Conservation (phyloP, 192 early-diverging fungal genomes). For the Lunasporangiospora selenospora region DNA sequence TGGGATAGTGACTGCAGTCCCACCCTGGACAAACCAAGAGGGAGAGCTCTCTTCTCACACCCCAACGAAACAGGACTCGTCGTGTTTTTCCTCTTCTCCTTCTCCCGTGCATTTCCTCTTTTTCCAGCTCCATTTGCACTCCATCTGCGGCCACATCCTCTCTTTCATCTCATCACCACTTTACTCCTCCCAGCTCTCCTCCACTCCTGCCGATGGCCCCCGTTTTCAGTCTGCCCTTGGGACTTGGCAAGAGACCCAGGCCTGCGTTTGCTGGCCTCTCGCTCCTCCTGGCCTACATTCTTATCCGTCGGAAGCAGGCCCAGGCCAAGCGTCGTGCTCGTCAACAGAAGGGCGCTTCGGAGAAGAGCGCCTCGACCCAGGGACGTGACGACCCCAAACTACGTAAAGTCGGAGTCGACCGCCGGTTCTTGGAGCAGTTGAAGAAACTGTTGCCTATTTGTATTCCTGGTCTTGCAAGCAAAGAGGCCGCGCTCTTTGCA, state of each 20-base stretch:
- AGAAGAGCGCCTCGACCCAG: constrained; percentile 4
- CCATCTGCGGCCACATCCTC: no score
- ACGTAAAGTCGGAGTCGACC: constrained; percentile 59
- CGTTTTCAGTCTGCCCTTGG: constrained; percentile 32
- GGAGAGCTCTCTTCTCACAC: no score
- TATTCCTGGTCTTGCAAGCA: constrained; percentile 61
- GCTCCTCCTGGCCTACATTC: constrained; percentile 31
- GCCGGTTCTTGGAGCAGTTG: constrained; percentile 62
- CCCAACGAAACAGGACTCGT: no score
- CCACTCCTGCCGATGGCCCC: constrained; percentile 15
- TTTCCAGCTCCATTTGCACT: no score
- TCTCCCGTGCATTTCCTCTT: no score
- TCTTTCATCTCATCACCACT: neutral
- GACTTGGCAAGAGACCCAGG: constrained; percentile 17
- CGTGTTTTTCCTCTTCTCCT: neutral
- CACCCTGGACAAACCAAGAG: no score
- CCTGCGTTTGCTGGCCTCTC: constrained; percentile 33
- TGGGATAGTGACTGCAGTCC: no score
- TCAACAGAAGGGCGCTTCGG: constrained; percentile 13
- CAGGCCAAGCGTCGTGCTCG: constrained; percentile 34
- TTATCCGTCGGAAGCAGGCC: constrained; percentile 32
- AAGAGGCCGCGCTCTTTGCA: constrained; percentile 54
- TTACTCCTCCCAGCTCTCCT: neutral
- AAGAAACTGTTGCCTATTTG: constrained; percentile 63
- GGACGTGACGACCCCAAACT: constrained; percentile 23